Evolutionary conservation across 345 rosid genomes (phyloP).

Genomic region (Jatropha curcas): DNA sequence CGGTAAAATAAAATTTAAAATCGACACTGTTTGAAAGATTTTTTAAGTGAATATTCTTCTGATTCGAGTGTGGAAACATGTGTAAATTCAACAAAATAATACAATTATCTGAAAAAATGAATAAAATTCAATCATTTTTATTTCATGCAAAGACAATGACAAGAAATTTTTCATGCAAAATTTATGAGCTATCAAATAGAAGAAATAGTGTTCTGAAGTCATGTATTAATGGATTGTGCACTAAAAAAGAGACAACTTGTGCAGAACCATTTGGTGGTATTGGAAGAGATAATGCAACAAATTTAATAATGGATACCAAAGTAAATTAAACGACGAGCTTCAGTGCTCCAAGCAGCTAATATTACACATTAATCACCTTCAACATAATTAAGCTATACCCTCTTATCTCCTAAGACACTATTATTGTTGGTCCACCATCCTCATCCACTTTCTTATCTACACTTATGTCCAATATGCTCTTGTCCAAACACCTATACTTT

Average conservation of each 20-base stretch:
- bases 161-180: background rate
- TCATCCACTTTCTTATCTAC: background rate
- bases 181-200: constrained; percentile 12
- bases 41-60: too few relatives aligned
- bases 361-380: too few relatives aligned
- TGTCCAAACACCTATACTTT: too few relatives aligned
- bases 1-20: too few relatives aligned
- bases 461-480: too few relatives aligned
- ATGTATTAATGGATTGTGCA: background rate
- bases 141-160: constrained; percentile 18
- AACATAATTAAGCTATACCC: background rate
- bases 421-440: constrained; percentile 8
- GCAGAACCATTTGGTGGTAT: background rate
- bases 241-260: background rate
- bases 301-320: background rate
- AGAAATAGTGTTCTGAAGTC: background rate
- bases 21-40: too few relatives aligned
- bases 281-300: background rate
- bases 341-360: background rate
- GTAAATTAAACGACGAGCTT: background rate
- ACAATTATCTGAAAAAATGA: too few relatives aligned
- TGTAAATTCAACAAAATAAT: too few relatives aligned
- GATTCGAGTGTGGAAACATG: too few relatives aligned
- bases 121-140: too few relatives aligned
- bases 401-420: background rate